These are phyloP conservation scores for Populus simonii DNA, from an alignment of 345 rosid genomes.

Conservation along the genomic window DNA sequence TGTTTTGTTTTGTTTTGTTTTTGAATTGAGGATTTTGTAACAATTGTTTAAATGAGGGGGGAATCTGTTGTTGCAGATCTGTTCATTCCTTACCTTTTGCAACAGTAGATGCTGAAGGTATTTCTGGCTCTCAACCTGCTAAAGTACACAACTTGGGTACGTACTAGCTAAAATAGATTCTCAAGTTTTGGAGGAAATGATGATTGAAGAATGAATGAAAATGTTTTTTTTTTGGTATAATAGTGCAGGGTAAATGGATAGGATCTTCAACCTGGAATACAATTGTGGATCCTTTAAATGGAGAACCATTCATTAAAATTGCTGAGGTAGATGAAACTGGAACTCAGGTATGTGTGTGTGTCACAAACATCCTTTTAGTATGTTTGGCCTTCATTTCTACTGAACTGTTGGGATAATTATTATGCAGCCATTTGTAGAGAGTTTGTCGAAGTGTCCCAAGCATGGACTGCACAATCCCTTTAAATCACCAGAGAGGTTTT, in stretches of 20 bases:
- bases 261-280: slow-evolving; percentile 61
- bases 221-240: slow-evolving; percentile 9
- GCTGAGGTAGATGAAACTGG: slow-evolving; percentile 75
- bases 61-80: slow-evolving; percentile 38
- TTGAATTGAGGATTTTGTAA: background rate
- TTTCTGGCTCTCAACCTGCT: slow-evolving; percentile 84
- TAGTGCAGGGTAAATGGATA: slow-evolving; percentile 92
- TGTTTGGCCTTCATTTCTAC: background rate
- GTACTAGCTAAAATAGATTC: background rate
- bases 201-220: slow-evolving; percentile 9
- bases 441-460: slow-evolving; percentile 90
- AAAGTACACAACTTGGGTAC: slow-evolving; percentile 84
- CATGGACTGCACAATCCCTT: slow-evolving; percentile 98
- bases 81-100: slow-evolving; percentile 77
- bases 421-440: slow-evolving; percentile 87
- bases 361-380: background rate
- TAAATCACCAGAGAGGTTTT: slow-evolving; percentile 89
- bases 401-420: slow-evolving; percentile 21
- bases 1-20: background rate
- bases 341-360: slow-evolving; percentile 49
- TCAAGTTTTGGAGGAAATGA: background rate
- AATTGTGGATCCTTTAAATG: slow-evolving; percentile 86
- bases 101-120: slow-evolving; percentile 70
- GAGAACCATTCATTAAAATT: slow-evolving; percentile 82
- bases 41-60: background rate